Conservation (phyloP, 2,329 filamentous ascomycete species). For the Fusarium brevicatenulatum region DNA sequence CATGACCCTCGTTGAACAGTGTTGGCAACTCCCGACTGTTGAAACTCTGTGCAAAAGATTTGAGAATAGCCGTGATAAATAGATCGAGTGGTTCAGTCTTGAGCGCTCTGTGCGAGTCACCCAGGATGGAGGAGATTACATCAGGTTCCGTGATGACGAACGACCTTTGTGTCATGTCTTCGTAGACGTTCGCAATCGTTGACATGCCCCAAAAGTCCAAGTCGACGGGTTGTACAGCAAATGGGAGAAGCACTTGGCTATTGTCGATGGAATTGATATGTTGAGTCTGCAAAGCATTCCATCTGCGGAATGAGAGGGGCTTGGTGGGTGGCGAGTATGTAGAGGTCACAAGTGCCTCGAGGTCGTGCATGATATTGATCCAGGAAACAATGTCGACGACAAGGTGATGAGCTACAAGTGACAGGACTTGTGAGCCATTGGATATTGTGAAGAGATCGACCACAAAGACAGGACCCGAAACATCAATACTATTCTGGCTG, state of each 20-base stretch:
- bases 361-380: constrained; percentile 56
- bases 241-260: constrained; percentile 7
- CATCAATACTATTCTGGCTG: constrained; percentile 4
- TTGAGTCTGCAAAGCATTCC: constrained; percentile 50
- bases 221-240: constrained; percentile 3
- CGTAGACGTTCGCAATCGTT: constrained; percentile 10
- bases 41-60: constrained; percentile 51
- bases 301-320: constrained; percentile 51
- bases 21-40: constrained; percentile 47
- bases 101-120: constrained; percentile 45
- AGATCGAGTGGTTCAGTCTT: constrained; percentile 53
- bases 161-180: not conserved
- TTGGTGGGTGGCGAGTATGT: constrained; percentile 13
- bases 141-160: constrained; percentile 12
- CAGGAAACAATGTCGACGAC: constrained; percentile 59
- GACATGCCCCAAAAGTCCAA: constrained; percentile 37
- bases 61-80: constrained; percentile 48
- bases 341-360: constrained; percentile 52
- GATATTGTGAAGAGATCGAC: constrained; percentile 8
- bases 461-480: constrained; percentile 4
- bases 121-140: constrained; percentile 22
- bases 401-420: constrained; percentile 51
- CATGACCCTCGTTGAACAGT: constrained; percentile 56
- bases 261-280: constrained; percentile 35
- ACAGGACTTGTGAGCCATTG: constrained; percentile 39